Conservation (phyloP, 768 basidiomycete species). For the Pulveroboletus sp. region DNA sequence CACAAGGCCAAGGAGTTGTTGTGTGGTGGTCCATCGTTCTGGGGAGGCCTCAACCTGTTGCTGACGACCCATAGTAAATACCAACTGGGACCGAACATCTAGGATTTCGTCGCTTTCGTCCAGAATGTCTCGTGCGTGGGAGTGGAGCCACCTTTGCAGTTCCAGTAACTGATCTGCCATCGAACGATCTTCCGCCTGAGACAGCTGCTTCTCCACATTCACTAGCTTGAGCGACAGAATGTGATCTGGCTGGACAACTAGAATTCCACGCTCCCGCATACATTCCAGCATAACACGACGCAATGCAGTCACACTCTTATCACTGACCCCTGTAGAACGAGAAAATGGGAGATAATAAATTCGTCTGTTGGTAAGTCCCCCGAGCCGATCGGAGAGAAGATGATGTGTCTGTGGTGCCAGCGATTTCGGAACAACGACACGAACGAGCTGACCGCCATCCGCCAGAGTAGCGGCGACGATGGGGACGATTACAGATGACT, state of each 20-base stretch:
- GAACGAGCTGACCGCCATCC: conserved; percentile 23
- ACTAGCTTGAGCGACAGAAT: conserved; percentile 47
- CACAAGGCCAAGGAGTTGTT: conserved; percentile 26
- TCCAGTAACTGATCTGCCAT: conserved; percentile 19
- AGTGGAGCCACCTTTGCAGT: conserved; percentile 19
- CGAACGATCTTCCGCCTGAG: neutral
- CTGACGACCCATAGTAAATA: conserved; percentile 31
- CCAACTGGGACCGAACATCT: too few relatives aligned
- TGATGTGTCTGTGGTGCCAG: too few relatives aligned
- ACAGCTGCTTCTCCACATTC: conserved; percentile 34
- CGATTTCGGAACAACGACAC: too few relatives aligned
- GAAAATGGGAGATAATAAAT: conserved; percentile 49
- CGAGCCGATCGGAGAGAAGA: too few relatives aligned
- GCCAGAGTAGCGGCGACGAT: conserved; percentile 40
- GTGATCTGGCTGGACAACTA: conserved; percentile 50
- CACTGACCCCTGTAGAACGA: conserved; percentile 13
- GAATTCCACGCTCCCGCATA: conserved; percentile 33
- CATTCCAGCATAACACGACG: conserved; percentile 35
- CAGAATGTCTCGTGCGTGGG: conserved; percentile 15
- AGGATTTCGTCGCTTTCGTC: conserved; percentile 28
- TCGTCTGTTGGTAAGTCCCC: conserved; percentile 38
- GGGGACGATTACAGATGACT: conserved; percentile 46
- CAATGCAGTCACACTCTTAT: conserved; percentile 9
- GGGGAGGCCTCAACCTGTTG: conserved; percentile 28
- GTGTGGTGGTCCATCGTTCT: conserved; percentile 29